Base-by-base conservation (phyloP, 2,329 filamentous ascomycete genomes). In the Fusarium goolgardi region DNA sequence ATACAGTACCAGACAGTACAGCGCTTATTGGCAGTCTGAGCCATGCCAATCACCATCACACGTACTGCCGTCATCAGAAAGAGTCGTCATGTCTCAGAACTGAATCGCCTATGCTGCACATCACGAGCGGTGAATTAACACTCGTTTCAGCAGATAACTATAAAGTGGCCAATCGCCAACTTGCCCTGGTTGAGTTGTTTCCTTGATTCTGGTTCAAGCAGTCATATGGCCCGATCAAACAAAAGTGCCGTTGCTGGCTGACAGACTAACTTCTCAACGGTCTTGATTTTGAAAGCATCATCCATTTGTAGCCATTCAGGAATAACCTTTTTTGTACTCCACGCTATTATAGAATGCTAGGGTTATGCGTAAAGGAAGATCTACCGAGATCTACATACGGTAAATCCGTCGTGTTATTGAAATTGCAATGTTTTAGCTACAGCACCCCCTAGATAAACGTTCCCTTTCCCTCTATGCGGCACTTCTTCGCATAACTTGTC, bases 331-430 rank as follows among this genome's bases (percentile, higher is more conserved):
- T 25, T 32, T 23, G 12, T n/a, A 23, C 16, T 31, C 29, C 7
- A 18, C 15, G 34, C 16, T 39, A 66, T 27, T n/a, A n/a, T n/a
- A n/a, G n/a, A n/a, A n/a, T n/a, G n/a, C n/a, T n/a, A n/a, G n/a
- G n/a, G n/a, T 21, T 27, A 27, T 53, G 60, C 55, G 57, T 57
- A 31, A 57, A 31, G 18, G 55, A 23, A 43, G 40, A 67, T 71
- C 68, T 65, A 50, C 59, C 44, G 39, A 59, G 56, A 71, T 72
- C 60, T 61, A 47, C 56, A 27, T 20, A 53, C 49, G 21, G 49
- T 50, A 23, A 50, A 50, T 39, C n/a, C 47, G 25, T 27, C 9
- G 35, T 25, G 35, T 29, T 43, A 12, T 63, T 39, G 27, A 56
- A 45, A 65, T 63, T 61, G 43, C 56, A 44, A 23, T 60, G 61